Evolutionary conservation across 176 grass and related monocot genomes (phyloP).

Genomic region (Leersia perrieri): DNA sequence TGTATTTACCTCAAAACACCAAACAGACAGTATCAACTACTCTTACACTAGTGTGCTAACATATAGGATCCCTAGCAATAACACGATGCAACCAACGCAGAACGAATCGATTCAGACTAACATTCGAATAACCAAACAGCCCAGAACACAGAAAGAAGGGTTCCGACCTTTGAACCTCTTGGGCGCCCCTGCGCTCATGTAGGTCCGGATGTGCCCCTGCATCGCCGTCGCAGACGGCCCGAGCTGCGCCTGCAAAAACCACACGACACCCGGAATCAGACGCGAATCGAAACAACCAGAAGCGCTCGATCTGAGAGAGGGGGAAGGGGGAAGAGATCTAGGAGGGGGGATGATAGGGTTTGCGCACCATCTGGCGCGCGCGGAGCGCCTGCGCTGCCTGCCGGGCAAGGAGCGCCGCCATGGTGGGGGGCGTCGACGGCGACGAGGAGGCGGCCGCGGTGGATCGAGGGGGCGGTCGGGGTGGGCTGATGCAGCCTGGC

Average conservation of each 20-base stretch:
- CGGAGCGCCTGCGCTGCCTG: slow-evolving; percentile 73
- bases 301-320: slow-evolving; percentile 3
- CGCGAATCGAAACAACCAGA: background rate
- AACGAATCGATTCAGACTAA: background rate
- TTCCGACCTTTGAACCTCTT: slow-evolving; percentile 68
- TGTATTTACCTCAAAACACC: background rate
- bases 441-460: slow-evolving; percentile 15
- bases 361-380: slow-evolving; percentile 55
- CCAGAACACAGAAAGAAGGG: background rate
- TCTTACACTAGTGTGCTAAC: background rate
- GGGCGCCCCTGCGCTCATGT: slow-evolving; percentile 47
- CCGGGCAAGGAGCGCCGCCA: slow-evolving; percentile 75
- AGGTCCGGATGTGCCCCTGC: slow-evolving; percentile 68
- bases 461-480: slow-evolving; percentile 4
- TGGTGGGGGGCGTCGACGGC: slow-evolving; percentile 34
- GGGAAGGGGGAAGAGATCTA: slow-evolving; percentile 16
- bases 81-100: background rate
- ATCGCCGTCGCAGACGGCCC: slow-evolving; percentile 56
- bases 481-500: background rate
- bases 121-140: background rate
- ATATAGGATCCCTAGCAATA: background rate
- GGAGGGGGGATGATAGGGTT: background rate
- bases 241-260: slow-evolving; percentile 49
- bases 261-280: slow-evolving; percentile 5
- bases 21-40: background rate